Evolutionary conservation across 441 rosid species (phyloP), one percentile per base, ranked within the genome.

Genomic region (Codiaeum variegatum): DNA sequence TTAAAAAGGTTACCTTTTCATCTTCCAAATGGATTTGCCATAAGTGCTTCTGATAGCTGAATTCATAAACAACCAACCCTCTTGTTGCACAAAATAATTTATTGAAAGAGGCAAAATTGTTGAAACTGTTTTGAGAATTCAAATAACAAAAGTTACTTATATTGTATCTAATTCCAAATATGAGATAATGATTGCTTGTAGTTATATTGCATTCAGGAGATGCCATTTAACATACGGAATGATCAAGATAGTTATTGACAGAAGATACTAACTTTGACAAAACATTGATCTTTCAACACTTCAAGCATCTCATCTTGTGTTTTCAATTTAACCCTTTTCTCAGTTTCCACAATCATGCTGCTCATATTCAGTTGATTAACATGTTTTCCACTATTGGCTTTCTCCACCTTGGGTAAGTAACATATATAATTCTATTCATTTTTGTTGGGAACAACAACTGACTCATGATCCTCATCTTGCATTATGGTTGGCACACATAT

Each of bases 41-140:
- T 44, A 92, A 71, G 67, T 21, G 32, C 73, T 71, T 75, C 52
- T 80, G 84, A 76, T 87, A 89, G 85, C 98, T 92, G 80, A 92
- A 91, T 76, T 92, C 98, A 77, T 92, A 94, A 18, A 85, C 97
- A 97, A 92, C 98, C 98, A 94, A 84, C 96, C 97, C 67, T 94
- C 98, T 90, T 92, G 94, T 97, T 92, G 89, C 86, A 81, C 16
- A 56, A 67, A 74, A 67, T 28, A n/a, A n/a, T n/a, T n/a, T 24
- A 56, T 54, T 1, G 54, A 26, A 42, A 60, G 28, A 47, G 44
- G 49, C 23, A 62, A 36, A 63, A 9, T 19, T 47, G 26, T 46
- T 13, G 38, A 29, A 32, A 21, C 47, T 8, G 2, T 7, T n/a
- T 0, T 3, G 40, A 42, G 15, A 56, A 44, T 34, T 18, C 21